Conservation (phyloP, 2,329 filamentous ascomycete species). For the Aspergillus luchuensis region DNA sequence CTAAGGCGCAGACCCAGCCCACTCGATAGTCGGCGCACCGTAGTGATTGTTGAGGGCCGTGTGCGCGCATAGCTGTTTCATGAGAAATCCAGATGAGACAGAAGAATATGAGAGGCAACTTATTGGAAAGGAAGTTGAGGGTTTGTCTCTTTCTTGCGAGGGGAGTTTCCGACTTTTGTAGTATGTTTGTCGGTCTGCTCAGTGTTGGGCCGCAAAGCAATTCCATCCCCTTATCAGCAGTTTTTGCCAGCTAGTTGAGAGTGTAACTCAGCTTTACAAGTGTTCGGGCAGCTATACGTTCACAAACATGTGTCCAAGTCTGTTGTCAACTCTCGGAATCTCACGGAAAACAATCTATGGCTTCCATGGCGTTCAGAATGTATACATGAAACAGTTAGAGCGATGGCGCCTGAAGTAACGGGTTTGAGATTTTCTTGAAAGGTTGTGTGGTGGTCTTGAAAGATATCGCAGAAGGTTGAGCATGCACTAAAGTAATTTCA, state of each 20-base stretch:
- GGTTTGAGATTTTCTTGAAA: too few species aligned
- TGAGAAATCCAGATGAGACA: background rate
- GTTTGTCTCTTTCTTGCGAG: background rate
- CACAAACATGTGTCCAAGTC: background rate
- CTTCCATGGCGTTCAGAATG: background rate
- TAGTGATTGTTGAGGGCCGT: background rate
- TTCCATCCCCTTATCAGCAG: background rate
- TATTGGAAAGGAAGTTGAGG: background rate
- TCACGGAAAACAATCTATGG: background rate
- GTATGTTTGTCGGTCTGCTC: background rate
- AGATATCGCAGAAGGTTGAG: too few species aligned
- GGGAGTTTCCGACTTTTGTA: background rate
- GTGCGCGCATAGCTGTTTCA: background rate
- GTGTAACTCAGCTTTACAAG: background rate
- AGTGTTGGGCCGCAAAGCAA: background rate
- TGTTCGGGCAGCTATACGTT: background rate
- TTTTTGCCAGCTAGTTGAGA: background rate
- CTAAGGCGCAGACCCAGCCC: conserved; percentile 37
- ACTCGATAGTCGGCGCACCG: conserved; percentile 28
- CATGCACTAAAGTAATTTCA: too few species aligned
- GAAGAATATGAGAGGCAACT: too few species aligned
- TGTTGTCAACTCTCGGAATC: background rate
- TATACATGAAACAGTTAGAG: background rate
- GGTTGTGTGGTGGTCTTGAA: too few species aligned
- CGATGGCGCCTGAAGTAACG: background rate